phyloP scores from a whole-genome alignment of 164 flowering plant species.

The Hamamelis virginiana region DNA sequence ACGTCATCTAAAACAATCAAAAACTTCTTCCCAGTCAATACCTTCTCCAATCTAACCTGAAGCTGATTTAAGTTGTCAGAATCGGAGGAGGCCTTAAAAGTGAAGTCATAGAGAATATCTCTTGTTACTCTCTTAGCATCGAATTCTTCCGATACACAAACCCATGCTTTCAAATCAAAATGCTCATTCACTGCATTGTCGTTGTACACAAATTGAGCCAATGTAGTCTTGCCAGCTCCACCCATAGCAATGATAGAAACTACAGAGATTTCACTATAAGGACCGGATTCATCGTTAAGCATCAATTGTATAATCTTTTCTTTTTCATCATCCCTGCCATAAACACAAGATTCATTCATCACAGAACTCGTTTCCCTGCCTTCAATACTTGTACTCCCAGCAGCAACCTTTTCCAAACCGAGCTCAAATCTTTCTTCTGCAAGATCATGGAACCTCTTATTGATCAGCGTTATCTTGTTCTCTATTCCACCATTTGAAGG shows the following conservation, averaged over 20 bases:
- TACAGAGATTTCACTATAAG: not conserved
- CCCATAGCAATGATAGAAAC: slow-evolving; percentile 15
- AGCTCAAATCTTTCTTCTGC: slow-evolving; percentile 8
- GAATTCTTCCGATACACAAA: slow-evolving; percentile 6
- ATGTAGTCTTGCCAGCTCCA: slow-evolving; percentile 14
- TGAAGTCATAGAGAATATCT: not conserved
- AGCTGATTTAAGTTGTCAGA: not conserved
- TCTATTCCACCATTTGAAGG: not conserved
- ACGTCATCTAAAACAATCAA: slow-evolving; percentile 10
- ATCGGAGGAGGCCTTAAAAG: not conserved
- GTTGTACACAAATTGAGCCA: slow-evolving; percentile 4
- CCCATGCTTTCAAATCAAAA: slow-evolving; percentile 5
- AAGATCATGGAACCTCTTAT: slow-evolving; percentile 5
- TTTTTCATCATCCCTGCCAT: slow-evolving; percentile 24
- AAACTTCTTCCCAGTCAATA: not conserved
- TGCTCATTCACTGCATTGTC: not conserved
- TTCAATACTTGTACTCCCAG: not conserved
- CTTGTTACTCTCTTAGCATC: not conserved
- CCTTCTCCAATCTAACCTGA: not conserved
- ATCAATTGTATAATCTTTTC: slow-evolving; percentile 5
- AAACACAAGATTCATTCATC: slow-evolving; percentile 15
- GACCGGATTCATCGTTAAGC: too few species aligned
- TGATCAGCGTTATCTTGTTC: slow-evolving; percentile 3
- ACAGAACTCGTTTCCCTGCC: not conserved
- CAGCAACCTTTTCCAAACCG: slow-evolving; percentile 1